Conservation (phyloP, 2,329 filamentous ascomycete genomes). For the Orbilia javanica region DNA sequence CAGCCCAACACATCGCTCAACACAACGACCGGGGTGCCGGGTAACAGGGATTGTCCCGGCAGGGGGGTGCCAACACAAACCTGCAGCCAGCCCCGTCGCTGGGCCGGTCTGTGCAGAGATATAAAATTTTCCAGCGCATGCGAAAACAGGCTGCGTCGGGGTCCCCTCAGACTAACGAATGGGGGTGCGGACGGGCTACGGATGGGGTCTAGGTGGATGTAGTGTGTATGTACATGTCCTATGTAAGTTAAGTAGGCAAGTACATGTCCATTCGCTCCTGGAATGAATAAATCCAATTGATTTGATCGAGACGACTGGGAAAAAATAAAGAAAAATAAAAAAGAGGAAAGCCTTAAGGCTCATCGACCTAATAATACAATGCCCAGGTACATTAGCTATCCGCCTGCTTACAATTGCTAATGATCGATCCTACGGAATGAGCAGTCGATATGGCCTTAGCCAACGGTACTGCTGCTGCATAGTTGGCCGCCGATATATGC, state of each 20-base stretch:
- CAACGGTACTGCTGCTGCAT: conserved; percentile 28
- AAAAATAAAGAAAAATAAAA: too few relatives aligned
- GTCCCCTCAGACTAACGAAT: too few relatives aligned
- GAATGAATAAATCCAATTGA: conserved; percentile 10
- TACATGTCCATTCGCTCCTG: conserved; percentile 14
- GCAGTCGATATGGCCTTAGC: conserved; percentile 1
- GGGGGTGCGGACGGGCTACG: not conserved
- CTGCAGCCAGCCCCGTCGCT: conserved; percentile 48
- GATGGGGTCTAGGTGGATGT: not conserved
- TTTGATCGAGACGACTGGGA: conserved; percentile 8
- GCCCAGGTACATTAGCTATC: too few relatives aligned
- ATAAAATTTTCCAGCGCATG: conserved; percentile 22
- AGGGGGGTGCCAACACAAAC: conserved; percentile 18
- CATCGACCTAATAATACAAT: too few relatives aligned
- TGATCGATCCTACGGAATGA: conserved; percentile 36
- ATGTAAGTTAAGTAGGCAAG: not conserved
- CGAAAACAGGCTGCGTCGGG: conserved; percentile 25
- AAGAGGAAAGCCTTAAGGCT: too few relatives aligned
- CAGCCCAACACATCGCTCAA: conserved; percentile 32
- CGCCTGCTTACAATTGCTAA: not conserved
- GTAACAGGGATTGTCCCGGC: not conserved
- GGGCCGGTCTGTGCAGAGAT: not conserved
- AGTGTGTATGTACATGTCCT: not conserved
- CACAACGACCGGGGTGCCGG: not conserved
- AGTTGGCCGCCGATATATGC: conserved; percentile 56